Evolutionary conservation across 2,329 filamentous ascomycete genomes (phyloP).

Genomic region (Fusarium devonianum): DNA sequence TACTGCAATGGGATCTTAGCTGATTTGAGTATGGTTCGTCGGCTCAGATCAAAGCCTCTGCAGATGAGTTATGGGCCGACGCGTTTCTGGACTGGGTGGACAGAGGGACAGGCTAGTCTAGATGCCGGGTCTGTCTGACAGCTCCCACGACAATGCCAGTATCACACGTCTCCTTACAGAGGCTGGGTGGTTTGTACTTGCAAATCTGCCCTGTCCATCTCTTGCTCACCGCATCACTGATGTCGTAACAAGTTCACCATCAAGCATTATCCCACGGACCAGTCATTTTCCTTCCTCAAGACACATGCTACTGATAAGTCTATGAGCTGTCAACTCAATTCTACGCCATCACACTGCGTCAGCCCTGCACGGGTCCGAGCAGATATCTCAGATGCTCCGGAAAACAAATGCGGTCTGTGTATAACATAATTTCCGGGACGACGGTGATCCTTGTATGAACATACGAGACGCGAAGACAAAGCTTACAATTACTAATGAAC

Average conservation of each 20-base stretch:
- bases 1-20: background rate
- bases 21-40: background rate
- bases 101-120: background rate
- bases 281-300: conserved; percentile 8
- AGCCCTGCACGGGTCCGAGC: conserved; percentile 5
- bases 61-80: conserved; percentile 22
- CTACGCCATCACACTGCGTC: background rate
- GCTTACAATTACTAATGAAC: too few relatives aligned
- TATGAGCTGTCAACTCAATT: conserved; percentile 14
- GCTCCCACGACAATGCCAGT: conserved; percentile 19
- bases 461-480: too few relatives aligned
- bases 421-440: too few relatives aligned
- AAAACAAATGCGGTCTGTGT: too few relatives aligned
- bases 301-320: conserved; percentile 15
- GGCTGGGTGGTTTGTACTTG: conserved; percentile 4
- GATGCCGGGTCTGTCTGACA: conserved; percentile 8
- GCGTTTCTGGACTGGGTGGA: background rate
- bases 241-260: conserved; percentile 24
- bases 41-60: conserved; percentile 35
- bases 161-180: conserved; percentile 30
- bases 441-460: too few relatives aligned
- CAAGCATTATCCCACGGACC: conserved; percentile 7
- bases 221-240: conserved; percentile 26
- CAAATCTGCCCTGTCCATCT: conserved; percentile 9
- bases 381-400: background rate